phyloP scores from a whole-genome alignment of 2,329 filamentous ascomycete genomes.

The Trichoderma hamatum region DNA sequence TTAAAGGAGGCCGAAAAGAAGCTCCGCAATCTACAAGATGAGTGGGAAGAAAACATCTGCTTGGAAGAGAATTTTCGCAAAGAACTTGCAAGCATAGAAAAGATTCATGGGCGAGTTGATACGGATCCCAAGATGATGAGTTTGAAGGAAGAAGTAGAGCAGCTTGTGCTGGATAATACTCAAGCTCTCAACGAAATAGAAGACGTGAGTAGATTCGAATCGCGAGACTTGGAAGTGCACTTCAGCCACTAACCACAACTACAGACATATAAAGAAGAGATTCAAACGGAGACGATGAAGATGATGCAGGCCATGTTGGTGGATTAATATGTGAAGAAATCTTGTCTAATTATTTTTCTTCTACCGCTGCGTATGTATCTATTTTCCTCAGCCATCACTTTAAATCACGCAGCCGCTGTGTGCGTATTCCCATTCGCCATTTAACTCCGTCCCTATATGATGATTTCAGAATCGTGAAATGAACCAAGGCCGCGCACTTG shows the following conservation, averaged over 20 bases:
- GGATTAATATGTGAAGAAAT: conserved; percentile 26
- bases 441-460: conserved; percentile 19
- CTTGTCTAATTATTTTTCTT: conserved; percentile 22
- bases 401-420: conserved; percentile 13
- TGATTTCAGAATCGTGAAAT: background rate
- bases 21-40: conserved; percentile 30
- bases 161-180: conserved; percentile 32
- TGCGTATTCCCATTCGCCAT: conserved; percentile 20
- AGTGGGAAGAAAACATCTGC: conserved; percentile 28
- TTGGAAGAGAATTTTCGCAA: background rate
- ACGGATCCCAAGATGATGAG: conserved; percentile 15
- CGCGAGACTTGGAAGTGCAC: no score
- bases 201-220: conserved; percentile 30
- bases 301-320: conserved; percentile 34
- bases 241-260: background rate
- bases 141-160: conserved; percentile 32
- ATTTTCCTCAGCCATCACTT: conserved; percentile 10
- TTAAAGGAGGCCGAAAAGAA: conserved; percentile 34
- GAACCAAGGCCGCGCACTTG: background rate
- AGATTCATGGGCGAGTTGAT: background rate
- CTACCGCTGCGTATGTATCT: conserved; percentile 18
- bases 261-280: conserved; percentile 37
- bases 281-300: conserved; percentile 34
- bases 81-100: background rate
- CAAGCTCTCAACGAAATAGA: conserved; percentile 36